Percentiles rank a stretch among this genome's conserved stretches.
Evolutionary conservation across 1,284 basidiomycete species (phyloP).

Genomic region (Coriolopsis trogii): DNA sequence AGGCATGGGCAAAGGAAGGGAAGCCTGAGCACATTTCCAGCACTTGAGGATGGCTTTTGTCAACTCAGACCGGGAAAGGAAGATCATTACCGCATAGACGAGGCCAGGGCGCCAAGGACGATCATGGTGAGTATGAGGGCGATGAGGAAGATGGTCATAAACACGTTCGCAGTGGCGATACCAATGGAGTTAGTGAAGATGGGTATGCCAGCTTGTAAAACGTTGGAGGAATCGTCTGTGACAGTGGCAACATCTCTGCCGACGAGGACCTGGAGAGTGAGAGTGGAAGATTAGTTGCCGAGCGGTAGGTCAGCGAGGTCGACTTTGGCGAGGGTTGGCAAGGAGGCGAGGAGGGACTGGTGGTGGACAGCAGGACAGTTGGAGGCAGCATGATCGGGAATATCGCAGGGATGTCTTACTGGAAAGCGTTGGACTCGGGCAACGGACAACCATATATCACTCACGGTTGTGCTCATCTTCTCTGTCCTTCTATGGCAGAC

Average conservation of each 20-base stretch:
- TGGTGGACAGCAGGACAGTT: too few species aligned
- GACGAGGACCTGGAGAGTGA: not conserved
- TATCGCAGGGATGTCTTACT: too few species aligned
- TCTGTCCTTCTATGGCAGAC: too few species aligned
- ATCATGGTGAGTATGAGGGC: constrained; percentile 67
- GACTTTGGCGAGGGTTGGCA: too few species aligned
- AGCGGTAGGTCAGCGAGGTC: constrained; percentile 21
- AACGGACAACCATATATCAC: too few species aligned
- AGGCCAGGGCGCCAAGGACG: constrained; percentile 39
- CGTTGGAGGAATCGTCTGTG: constrained; percentile 61
- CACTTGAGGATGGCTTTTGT: constrained; percentile 29
- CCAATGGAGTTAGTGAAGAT: constrained; percentile 77
- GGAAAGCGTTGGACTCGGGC: too few species aligned
- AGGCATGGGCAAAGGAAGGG: constrained; percentile 52
- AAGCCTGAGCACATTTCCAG: constrained; percentile 43
- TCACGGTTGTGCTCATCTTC: too few species aligned
- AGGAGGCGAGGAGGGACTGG: too few species aligned
- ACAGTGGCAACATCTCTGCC: constrained; percentile 63
- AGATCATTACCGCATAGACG: constrained; percentile 46
- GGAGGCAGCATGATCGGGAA: too few species aligned
- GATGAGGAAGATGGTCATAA: constrained; percentile 80
- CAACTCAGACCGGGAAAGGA: constrained; percentile 35
- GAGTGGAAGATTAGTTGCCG: not conserved
- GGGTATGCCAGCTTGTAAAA: constrained; percentile 79
- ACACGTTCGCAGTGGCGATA: constrained; percentile 81